Conservation (phyloP, 1,139 yeast genomes). For the Hansenula anomala region DNA sequence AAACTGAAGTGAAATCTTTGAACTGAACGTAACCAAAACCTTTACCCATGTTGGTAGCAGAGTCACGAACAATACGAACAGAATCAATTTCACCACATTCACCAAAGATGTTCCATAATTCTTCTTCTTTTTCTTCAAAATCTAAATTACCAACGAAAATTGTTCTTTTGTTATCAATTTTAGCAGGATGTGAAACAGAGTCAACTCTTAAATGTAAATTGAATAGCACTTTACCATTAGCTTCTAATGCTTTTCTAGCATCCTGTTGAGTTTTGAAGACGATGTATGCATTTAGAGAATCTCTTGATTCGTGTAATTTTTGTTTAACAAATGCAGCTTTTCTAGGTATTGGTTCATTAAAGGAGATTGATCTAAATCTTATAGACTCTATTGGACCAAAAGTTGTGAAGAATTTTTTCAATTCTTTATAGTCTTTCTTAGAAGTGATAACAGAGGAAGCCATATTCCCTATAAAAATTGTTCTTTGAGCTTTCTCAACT, state of each 20-base stretch:
- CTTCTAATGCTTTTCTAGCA: conserved; percentile 43
- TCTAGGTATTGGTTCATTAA: conserved; percentile 83
- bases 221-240: conserved; percentile 68
- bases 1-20: conserved; percentile 72
- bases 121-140: conserved; percentile 89
- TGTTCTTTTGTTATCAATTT: conserved; percentile 78
- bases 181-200: conserved; percentile 84
- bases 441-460: conserved; percentile 60
- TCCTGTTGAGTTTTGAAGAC: conserved; percentile 57
- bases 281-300: conserved; percentile 82
- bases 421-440: conserved; percentile 55
- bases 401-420: conserved; percentile 56
- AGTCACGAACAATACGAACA: conserved; percentile 85
- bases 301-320: conserved; percentile 71
- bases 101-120: conserved; percentile 78
- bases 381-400: conserved; percentile 66
- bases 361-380: conserved; percentile 89
- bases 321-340: conserved; percentile 87
- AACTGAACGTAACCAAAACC: conserved; percentile 97
- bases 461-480: conserved; percentile 88
- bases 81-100: conserved; percentile 73
- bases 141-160: conserved; percentile 93
- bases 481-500: conserved; percentile 79
- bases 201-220: conserved; percentile 85
- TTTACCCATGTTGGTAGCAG: conserved; percentile 92